Conservation (phyloP, 2,329 filamentous ascomycete genomes). For the Furcasterigmium sp. region DNA sequence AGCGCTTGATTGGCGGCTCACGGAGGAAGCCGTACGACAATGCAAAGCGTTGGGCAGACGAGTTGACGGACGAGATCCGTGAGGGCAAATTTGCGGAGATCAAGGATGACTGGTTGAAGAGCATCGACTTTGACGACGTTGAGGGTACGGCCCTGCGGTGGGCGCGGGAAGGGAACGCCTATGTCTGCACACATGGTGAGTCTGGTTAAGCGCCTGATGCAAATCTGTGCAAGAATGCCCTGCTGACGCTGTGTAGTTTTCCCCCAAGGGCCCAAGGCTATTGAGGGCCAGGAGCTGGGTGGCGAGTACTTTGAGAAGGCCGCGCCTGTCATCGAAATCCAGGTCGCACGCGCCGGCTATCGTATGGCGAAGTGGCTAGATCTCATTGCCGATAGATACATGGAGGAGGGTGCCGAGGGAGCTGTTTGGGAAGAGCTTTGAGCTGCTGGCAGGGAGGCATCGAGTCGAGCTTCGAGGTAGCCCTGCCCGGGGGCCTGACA, state of each 20-base stretch:
- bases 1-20: constrained; percentile 56
- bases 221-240: neutral
- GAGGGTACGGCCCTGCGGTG: constrained; percentile 54
- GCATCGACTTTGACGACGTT: constrained; percentile 49
- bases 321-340: constrained; percentile 58
- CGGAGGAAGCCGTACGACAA: constrained; percentile 42
- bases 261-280: constrained; percentile 53
- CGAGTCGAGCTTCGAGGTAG: no score
- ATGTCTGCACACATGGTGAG: constrained; percentile 57
- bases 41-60: constrained; percentile 51
- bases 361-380: constrained; percentile 65
- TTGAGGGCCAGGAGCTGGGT: constrained; percentile 54
- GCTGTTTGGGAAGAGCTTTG: neutral
- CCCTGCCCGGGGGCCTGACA: no score
- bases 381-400: constrained; percentile 41
- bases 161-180: constrained; percentile 58
- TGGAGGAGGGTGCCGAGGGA: constrained; percentile 3
- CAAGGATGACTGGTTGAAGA: constrained; percentile 50
- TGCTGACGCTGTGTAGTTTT: constrained; percentile 38
- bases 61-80: constrained; percentile 48
- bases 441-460: neutral
- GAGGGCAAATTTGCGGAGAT: constrained; percentile 47
- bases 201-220: no score
- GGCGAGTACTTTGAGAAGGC: constrained; percentile 60
- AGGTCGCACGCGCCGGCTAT: constrained; percentile 65